Conservation (phyloP, 495 filamentous ascomycete genomes). For the Penicillium salamii region DNA sequence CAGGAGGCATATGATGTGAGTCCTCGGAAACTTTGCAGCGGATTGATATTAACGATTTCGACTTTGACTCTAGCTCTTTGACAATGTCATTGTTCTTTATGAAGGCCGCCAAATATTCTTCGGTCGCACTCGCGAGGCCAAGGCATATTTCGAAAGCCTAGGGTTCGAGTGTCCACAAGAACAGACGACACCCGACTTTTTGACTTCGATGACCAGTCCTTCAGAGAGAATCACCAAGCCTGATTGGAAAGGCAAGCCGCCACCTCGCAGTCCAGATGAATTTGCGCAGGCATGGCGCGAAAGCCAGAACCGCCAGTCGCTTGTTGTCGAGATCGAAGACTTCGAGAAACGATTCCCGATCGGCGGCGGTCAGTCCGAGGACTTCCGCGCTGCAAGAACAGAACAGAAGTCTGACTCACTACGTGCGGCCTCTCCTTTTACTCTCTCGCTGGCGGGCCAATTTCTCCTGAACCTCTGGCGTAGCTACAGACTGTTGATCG, state of each 20-base stretch:
- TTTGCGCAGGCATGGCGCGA: constrained; percentile 54
- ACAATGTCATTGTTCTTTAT: constrained; percentile 69
- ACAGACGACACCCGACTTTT: constrained; percentile 67
- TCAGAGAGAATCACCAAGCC: constrained; percentile 56
- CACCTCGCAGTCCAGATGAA: constrained; percentile 57
- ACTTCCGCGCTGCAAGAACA: too few relatives aligned
- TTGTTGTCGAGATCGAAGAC: constrained; percentile 40
- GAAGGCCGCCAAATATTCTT: constrained; percentile 65
- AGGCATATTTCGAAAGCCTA: constrained; percentile 59
- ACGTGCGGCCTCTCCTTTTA: too few relatives aligned
- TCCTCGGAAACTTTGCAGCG: too few relatives aligned
- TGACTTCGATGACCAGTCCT: constrained; percentile 65
- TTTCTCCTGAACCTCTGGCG: too few relatives aligned
- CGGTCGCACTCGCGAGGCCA: constrained; percentile 55
- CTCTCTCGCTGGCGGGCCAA: too few relatives aligned
- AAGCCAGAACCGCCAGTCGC: constrained; percentile 36
- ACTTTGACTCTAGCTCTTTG: constrained; percentile 69
- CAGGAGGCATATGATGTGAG: too few relatives aligned
- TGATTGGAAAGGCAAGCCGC: constrained; percentile 60
- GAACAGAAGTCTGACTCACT: too few relatives aligned
- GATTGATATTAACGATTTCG: too few relatives aligned
- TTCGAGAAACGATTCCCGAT: too few relatives aligned
- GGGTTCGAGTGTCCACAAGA: constrained; percentile 59
- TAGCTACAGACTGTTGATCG: too few relatives aligned
- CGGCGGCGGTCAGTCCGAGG: too few relatives aligned